Evolutionary conservation across 176 grass and related monocot genomes (phyloP).

Genomic region (Oryza australiensis): DNA sequence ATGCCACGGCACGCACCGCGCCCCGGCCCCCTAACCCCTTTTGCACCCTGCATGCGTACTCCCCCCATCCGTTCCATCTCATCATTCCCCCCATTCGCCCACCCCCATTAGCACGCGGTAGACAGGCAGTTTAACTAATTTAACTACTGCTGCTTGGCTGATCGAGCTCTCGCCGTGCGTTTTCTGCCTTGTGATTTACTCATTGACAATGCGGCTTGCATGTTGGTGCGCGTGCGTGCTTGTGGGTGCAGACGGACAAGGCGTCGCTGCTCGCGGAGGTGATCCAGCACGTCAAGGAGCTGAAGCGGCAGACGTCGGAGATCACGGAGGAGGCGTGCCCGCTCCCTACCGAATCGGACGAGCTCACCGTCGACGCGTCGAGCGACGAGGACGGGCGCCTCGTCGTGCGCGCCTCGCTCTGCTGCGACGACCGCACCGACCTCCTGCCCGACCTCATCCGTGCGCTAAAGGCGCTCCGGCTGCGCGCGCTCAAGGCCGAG

Average conservation of each 20-base stretch:
- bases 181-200: conserved; percentile 37
- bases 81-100: conserved; percentile 43
- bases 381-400: conserved; percentile 77
- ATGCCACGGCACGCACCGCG: conserved; percentile 39
- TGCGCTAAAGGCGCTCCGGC: conserved; percentile 78
- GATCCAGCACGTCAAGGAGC: conserved; percentile 95
- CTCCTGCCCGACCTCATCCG: conserved; percentile 93
- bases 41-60: conserved; percentile 47
- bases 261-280: conserved; percentile 96
- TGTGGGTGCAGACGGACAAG: conserved; percentile 72
- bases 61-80: conserved; percentile 18
- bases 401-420: conserved; percentile 78
- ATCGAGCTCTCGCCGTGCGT: background rate
- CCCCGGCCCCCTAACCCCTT: conserved; percentile 15
- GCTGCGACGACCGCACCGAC: conserved; percentile 96
- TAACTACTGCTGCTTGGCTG: conserved; percentile 4
- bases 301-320: conserved; percentile 92
- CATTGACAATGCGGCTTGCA: background rate
- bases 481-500: conserved; percentile 90
- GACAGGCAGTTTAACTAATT: background rate
- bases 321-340: conserved; percentile 77
- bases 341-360: conserved; percentile 86
- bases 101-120: conserved; percentile 5
- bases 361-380: conserved; percentile 84
- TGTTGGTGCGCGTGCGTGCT: background rate